Evolutionary conservation across 371 early-diverging fungal species (phyloP), one percentile per base, ranked within the genome.

Genomic region (Mucor saturninus): DNA sequence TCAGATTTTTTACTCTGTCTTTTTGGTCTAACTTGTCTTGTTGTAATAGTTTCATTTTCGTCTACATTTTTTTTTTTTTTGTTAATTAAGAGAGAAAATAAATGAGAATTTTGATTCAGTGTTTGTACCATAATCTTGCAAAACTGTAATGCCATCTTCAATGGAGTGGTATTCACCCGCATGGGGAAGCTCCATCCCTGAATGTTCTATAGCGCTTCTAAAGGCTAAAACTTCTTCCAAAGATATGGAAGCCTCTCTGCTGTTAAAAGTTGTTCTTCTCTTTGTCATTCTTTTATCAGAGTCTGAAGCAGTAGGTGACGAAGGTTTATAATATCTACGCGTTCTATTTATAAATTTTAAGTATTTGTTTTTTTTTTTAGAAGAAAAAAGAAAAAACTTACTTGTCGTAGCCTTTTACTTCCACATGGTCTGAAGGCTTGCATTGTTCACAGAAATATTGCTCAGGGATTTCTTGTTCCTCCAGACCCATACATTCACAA

Each of bases 391-490:
- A 50, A 39, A 10, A 49, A 52, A 57, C 64, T 50, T 65, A 65
- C 65, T 59, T 65, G 26, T 65, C 61, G 49, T 59, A 62, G 43
- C 64, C 67, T 35, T 66, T 71, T 21, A 62, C 57, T 60, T 69
- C 66, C 8, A 72, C 30, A 48, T 64, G 68, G 30, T 59, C 68
- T 46, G 60, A 59, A 31, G 61, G 72, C 60, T 75, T 80, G 77
- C 95, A 93, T 39, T 81, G 79, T 57, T 94, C 95, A 70, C 95
- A 94, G 71, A 85, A 94, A 78, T 94, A 94, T 65, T 90, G 81
- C 60, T 93, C 90, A n/a, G 95, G 94, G 13, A 84, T 73, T 15
- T 89, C 83, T 58, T 88, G 80, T 55, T 84, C 76, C 28, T 84
- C 83, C 40, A 94, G 77, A 21, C 89, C 88, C 72, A 94, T 89